Evolutionary conservation across 75 land plant species (phyloP), one percentile per base, ranked within the genome.

Genomic region (Pinus tabuliformis): DNA sequence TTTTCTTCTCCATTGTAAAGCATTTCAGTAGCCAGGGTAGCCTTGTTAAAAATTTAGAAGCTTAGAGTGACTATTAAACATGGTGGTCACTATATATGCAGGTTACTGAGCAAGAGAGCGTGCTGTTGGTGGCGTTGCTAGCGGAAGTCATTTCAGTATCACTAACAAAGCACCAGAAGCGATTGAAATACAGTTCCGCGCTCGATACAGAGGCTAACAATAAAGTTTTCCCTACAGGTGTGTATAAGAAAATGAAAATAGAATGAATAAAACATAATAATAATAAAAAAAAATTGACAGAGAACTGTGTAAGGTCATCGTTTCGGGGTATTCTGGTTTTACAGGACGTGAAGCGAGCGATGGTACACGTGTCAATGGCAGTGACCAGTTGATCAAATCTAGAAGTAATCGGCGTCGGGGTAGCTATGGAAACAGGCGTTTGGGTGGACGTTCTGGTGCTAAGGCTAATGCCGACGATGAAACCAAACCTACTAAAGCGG

Each of bases 51-150:
- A 24, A 52, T 4, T 49, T 54, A 72, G 9, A 22, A 49, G 73
- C 33, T 49, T 24, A 72, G 42, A 4, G 49, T 72, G 18, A 54
- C 42, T 7, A 72, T 1, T 16, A 52, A 36, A 49, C 0, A 70
- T 36, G 42, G 42, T 5, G 42, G 42, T 39, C 42, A 5, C 57
- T 24, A 54, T 26, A 26, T 26, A 26, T 72, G 33, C n/a, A 72
- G 73, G 73, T 52, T 49, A 56, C 56, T 13, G 57, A 49, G 9
- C 28, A 72, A 54, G 73, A 72, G 73, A 72, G 30, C 24, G 57
- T 72, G 52, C 57, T 54, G 49, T 54, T 72, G 73, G 57, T 72
- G 30, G 57, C 49, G 73, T 54, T 72, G 33, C 11, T 72, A 54
- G 21, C 73, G 12, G 26, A 54, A 72, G 57, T 72, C 33, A 72